Percentiles rank a stretch among this genome's conserved stretches.
phyloP scores from a whole-genome alignment of 164 flowering plant species.

The Tetracentron sinense region DNA sequence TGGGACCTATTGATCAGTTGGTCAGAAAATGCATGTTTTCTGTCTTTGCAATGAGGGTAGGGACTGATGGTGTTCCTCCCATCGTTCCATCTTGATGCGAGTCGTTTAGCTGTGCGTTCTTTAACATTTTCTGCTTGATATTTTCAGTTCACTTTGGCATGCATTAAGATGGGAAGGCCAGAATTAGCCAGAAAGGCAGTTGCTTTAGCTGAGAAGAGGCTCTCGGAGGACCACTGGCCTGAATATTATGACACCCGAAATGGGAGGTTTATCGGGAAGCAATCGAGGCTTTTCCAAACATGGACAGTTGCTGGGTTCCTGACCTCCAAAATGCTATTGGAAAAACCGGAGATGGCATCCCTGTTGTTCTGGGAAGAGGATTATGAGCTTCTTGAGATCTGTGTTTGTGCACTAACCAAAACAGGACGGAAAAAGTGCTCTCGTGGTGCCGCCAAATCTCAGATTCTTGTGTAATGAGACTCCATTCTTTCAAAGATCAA shows the following conservation, averaged over 20 bases:
- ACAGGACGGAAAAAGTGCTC: conserved; percentile 51
- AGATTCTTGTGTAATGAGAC: conserved; percentile 39
- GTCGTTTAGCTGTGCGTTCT: neutral
- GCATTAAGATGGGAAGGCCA: conserved; percentile 67
- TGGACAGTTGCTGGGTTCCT: conserved; percentile 85
- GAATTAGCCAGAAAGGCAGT: conserved; percentile 57
- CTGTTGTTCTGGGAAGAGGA: conserved; percentile 71
- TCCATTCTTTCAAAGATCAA: neutral
- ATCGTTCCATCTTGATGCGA: neutral
- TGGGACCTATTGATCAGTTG: neutral
- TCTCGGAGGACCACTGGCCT: conserved; percentile 56
- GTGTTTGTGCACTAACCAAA: conserved; percentile 60
- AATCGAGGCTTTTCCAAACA: conserved; percentile 61
- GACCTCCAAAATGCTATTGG: conserved; percentile 66
- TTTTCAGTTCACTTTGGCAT: conserved; percentile 66
- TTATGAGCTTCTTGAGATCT: conserved; percentile 65
- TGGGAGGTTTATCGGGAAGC: conserved; percentile 69
- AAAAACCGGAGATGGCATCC: conserved; percentile 60
- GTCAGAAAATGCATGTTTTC: neutral
- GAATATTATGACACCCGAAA: conserved; percentile 65
- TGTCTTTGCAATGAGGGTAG: neutral
- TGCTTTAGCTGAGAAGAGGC: conserved; percentile 48
- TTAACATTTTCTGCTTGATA: conserved; percentile 1
- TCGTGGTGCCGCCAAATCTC: conserved; percentile 55
- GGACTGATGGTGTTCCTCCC: neutral